Percentiles rank a stretch among this genome's conserved stretches.
Evolutionary conservation across 1,139 yeast genomes (phyloP).

Genomic region (Magnusiomyces tetraspermus): DNA sequence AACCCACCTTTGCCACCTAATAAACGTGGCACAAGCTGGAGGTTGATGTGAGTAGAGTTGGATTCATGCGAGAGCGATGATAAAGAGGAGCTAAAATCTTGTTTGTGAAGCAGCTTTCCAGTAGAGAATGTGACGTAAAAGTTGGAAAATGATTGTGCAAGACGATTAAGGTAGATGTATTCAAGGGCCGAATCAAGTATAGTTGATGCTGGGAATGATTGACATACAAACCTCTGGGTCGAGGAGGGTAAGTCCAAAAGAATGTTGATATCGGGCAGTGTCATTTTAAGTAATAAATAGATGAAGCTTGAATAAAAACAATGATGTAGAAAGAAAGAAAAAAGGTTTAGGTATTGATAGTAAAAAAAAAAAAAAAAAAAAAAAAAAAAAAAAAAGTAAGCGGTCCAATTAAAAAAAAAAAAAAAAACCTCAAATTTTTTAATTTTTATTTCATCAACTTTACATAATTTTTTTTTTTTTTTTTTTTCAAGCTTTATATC

Average conservation of each 20-base stretch:
- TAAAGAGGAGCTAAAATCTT: neutral
- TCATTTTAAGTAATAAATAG: no score
- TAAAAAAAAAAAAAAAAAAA: no score
- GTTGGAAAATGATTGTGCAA: neutral
- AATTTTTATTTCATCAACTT: no score
- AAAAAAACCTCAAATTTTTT: no score
- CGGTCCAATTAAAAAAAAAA: no score
- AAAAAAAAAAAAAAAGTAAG: no score
- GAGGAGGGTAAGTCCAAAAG: neutral
- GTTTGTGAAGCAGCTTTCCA: neutral
- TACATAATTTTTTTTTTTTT: no score
- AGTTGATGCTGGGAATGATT: neutral
- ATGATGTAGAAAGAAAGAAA: neutral
- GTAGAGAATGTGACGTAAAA: neutral
- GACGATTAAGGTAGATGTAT: neutral
- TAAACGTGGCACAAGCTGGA: constrained; percentile 22
- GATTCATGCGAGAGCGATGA: neutral
- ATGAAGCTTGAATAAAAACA: no score
- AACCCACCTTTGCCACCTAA: constrained; percentile 48
- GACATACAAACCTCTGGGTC: neutral
- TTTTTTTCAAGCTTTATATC: no score
- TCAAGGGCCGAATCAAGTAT: neutral
- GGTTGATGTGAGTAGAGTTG: constrained; percentile 20
- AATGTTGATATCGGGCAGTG: neutral
- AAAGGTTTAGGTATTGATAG: neutral